A percentile compares a stretch with the other conserved stretches of the same genome.
These are phyloP conservation scores for Voacanga thouarsii DNA, from an alignment of 257 asterid genomes.

Conservation along the genomic window DNA sequence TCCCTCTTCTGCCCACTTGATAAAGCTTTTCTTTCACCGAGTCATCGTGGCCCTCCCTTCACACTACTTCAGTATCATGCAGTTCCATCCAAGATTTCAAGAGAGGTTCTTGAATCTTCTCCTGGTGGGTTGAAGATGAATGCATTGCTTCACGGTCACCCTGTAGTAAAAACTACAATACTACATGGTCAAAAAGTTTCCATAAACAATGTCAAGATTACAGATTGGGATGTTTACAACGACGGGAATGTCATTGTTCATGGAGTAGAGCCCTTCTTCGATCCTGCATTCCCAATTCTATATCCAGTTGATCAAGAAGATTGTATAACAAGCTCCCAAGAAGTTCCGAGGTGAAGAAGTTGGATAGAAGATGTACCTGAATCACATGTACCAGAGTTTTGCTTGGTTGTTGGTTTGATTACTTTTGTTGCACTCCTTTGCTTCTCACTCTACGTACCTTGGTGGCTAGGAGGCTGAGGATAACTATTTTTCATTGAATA, in stretches of 20 bases:
- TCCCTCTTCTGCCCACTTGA: constrained; percentile 10
- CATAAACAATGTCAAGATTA: constrained; percentile 3
- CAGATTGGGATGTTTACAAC: constrained; percentile 1
- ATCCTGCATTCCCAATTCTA: neutral
- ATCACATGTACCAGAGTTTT: neutral
- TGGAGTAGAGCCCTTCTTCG: neutral
- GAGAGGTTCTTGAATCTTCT: neutral
- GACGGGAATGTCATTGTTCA: constrained; percentile 3
- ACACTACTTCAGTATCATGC: constrained; percentile 8
- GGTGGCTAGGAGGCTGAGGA: too few species aligned
- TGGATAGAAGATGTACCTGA: neutral
- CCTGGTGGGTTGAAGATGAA: neutral
- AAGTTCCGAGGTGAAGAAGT: neutral
- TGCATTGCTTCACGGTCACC: neutral
- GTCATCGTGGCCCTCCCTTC: neutral
- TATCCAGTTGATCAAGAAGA: neutral
- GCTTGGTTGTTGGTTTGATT: neutral
- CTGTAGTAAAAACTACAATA: neutral
- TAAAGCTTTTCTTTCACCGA: neutral
- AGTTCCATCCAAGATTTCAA: constrained; percentile 1
- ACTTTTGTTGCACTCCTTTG: too few species aligned
- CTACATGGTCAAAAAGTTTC: neutral
- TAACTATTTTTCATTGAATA: too few species aligned
- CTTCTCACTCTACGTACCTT: too few species aligned
- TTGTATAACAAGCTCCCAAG: neutral